Evolutionary conservation across 2,329 filamentous ascomycete genomes (phyloP).

Genomic region (Teratosphaeria viscida): DNA sequence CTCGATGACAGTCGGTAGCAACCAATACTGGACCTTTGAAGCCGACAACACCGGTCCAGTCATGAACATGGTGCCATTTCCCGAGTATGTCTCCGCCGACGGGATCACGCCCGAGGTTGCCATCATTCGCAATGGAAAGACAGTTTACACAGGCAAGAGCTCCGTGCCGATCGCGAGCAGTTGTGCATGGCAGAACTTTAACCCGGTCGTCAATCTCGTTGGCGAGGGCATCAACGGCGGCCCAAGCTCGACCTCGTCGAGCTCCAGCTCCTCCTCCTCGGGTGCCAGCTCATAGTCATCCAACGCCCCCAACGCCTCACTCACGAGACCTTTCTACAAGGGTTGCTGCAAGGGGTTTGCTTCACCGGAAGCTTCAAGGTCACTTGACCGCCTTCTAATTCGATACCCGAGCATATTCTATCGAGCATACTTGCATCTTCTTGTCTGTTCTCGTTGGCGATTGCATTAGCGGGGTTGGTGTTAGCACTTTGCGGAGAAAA

Average conservation of each 20-base stretch:
- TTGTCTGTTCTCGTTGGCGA: not conserved
- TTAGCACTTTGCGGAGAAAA: not conserved
- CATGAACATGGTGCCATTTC: slow-evolving; percentile 25
- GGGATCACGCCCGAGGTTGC: slow-evolving; percentile 23
- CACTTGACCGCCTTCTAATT: not conserved
- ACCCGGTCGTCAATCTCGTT: slow-evolving; percentile 26
- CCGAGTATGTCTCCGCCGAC: slow-evolving; percentile 15
- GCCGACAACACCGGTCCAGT: slow-evolving; percentile 20
- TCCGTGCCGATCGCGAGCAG: slow-evolving; percentile 17
- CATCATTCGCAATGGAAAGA: slow-evolving; percentile 21
- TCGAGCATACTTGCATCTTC: not conserved
- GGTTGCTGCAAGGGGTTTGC: not conserved
- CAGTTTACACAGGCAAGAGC: slow-evolving; percentile 17
- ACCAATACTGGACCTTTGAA: slow-evolving; percentile 25
- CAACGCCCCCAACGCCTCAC: not conserved
- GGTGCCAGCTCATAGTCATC: not conserved
- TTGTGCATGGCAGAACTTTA: slow-evolving; percentile 27
- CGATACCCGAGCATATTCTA: not conserved
- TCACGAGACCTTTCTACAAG: not conserved
- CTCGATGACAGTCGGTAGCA: slow-evolving; percentile 25
- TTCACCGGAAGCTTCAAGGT: not conserved
- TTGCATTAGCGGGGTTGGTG: not conserved
- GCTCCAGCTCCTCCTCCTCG: not conserved
- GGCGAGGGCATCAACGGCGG: slow-evolving; percentile 16
- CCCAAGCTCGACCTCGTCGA: not conserved